Base-by-base conservation (phyloP, 495 filamentous ascomycete species). In the Aspergillus affinis region DNA sequence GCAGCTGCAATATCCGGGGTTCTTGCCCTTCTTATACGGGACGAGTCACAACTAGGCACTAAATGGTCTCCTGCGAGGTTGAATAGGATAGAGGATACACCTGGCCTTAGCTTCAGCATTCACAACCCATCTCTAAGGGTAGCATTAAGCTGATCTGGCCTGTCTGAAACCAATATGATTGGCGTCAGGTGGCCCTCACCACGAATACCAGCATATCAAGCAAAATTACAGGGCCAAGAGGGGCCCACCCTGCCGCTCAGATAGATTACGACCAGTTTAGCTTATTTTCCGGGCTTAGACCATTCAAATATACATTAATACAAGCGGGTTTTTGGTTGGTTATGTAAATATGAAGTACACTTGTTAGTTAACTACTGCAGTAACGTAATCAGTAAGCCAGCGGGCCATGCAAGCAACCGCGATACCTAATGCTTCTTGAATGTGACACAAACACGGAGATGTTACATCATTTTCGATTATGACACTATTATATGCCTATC, bases 191-290 rank as follows among this genome's bases (percentile, higher is more conserved):
- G n/a, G n/a, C n/a, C n/a, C n/a, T n/a, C n/a, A n/a, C n/a, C n/a
- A n/a, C n/a, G n/a, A n/a, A n/a, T n/a, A n/a, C n/a, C n/a, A n/a
- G n/a, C n/a, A n/a, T n/a, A n/a, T 49, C n/a, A 49, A 49, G n/a
- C 18, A 49, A 49, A 49, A 20, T 20, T 49, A 49, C 48, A n/a
- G 23, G 23, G n/a, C 48, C 23, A 49, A 26, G 48, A 49, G n/a
- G 48, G 48, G 12, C 48, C 21, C 23, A 20, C 21, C 48, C 48
- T 23, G 47, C 47, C 47, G 18, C 47, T 49, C 48, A 49, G 48
- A 49, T 49, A 49, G 48, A 49, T 49, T 49, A 49, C 48, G 15
- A 49, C 48, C 15, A 49, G 1, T 49, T 49, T 49, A 49, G 48
- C 48, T 49, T 49, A 49, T 49, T 49, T 49, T 49, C 48, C 21